Base-by-base conservation (phyloP, 768 basidiomycete species). In the Kwoniella dendrophila region DNA sequence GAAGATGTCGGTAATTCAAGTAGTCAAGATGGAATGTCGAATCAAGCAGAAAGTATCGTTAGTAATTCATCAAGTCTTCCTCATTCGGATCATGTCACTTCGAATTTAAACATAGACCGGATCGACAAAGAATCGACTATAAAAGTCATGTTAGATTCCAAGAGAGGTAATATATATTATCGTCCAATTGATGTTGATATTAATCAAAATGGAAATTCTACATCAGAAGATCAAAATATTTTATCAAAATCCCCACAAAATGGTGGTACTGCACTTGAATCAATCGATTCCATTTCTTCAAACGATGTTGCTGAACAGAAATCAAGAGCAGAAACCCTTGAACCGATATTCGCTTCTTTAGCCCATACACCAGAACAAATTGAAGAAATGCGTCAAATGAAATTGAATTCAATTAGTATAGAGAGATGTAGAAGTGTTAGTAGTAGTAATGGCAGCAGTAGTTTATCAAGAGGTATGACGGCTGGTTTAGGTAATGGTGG, bases 361-460 rank as follows among this genome's bases (percentile, higher is more conserved):
- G 71, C 73, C 4, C 73, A 75, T 63, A 75, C 73, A 2, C 68
- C 68, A 6, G 70, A 62, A 27, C 71, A 75, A 36, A 29, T 70
- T 33, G 68, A 64, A 40, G 71, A 75, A 41, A 72, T 75, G 51
- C 49, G 54, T 27, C 53, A 51, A 48, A 58, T 71, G 56, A 64
- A 64, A 22, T 29, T 11, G 34, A 20, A 49, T 38, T 18, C 20
- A 47, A 45, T n/a, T 30, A 29, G 18, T 8, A 43, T 48, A 56
- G 62, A 57, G 20, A 47, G 49, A 45, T 54, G 48, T 14, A 54
- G 47, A 47, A 45, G 62, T 20, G 38, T 59, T 10, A 62, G 61
- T 36, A 38, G 32, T 12, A 27, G 41, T n/a, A 33, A 30, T 33
- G 49, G 16, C 11, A 30, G 38, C 16, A 24, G 49, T 2, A 22